Evolutionary conservation across 2,329 filamentous ascomycete species (phyloP).

Genomic region (Arachnopeziza araneosa): DNA sequence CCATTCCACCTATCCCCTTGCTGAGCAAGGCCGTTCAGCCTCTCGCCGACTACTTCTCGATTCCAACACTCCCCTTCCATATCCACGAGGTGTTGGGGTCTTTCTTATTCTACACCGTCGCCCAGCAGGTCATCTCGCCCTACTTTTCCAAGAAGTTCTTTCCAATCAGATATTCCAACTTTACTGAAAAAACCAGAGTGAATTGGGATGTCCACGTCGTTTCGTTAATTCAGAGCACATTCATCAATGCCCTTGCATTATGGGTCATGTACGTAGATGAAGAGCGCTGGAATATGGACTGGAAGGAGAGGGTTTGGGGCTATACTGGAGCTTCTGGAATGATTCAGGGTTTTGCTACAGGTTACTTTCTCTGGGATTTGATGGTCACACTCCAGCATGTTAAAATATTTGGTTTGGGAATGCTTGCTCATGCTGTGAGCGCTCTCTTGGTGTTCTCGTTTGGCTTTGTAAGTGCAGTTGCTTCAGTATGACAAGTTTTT

Average conservation of each 20-base stretch:
- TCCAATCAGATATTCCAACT: constrained; percentile 54
- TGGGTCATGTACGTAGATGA: constrained; percentile 66
- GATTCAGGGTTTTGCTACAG: constrained; percentile 69
- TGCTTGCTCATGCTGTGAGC: constrained; percentile 70
- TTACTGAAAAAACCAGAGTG: constrained; percentile 57
- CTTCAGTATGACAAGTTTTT: constrained; percentile 5
- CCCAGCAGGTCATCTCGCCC: constrained; percentile 64
- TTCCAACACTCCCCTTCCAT: constrained; percentile 67
- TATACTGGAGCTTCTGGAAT: constrained; percentile 68
- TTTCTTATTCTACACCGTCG: constrained; percentile 61
- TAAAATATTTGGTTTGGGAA: constrained; percentile 51
- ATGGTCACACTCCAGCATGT: constrained; percentile 63
- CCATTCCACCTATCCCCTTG: constrained; percentile 52
- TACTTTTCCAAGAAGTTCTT: constrained; percentile 56
- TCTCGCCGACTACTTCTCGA: constrained; percentile 53
- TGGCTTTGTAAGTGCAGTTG: constrained; percentile 62
- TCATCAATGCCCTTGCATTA: constrained; percentile 68
- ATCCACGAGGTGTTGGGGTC: constrained; percentile 69
- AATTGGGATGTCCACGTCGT: constrained; percentile 88
- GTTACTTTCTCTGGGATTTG: constrained; percentile 83
- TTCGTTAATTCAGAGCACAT: constrained; percentile 68
- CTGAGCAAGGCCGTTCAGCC: constrained; percentile 52
- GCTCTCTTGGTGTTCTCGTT: constrained; percentile 70
- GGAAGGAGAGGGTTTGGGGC: constrained; percentile 67
- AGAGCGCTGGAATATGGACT: constrained; percentile 61